Evolutionary conservation across 2,329 filamentous ascomycete species (phyloP), one percentile per base, ranked within the genome.

Genomic region (Alternaria sp.): DNA sequence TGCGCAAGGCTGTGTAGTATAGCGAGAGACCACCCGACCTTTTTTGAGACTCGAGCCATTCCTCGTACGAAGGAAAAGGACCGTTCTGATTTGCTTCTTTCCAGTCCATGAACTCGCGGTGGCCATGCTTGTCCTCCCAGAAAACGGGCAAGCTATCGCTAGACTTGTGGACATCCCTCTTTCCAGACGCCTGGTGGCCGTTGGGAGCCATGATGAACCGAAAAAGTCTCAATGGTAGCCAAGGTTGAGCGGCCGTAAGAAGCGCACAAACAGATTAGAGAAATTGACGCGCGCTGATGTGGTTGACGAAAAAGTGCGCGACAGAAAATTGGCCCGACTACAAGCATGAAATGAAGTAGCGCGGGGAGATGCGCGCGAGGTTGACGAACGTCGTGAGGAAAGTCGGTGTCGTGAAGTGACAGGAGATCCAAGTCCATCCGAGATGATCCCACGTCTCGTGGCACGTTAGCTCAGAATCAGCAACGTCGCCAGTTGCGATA

Each of bases 371-470:
- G 68, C 66, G 70, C 71, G 65, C 56, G 57, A 58, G 36, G 60
- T 61, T 53, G 56, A 50, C 54, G 62, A 44, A 51, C 50, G 66
- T 65, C 13, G 40, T 55, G 57, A 63, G 63, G 60, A 67, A 69
- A 59, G 58, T 66, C 60, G 61, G 70, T 68, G 61, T 66, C 68
- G 70, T 70, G 68, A 71, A 70, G 67, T 70, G 68, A 70, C 65
- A 67, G 66, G 49, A 65, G 65, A 65, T 63, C 68, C 63, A 75
- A 74, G 68, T 73, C 66, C 61, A 60, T 67, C 65, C 70, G 56
- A 72, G 61, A 62, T 66, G 68, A 74, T 72, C 69, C 68, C 68
- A 72, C 67, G 68, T 66, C 69, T 74, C 63, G 73, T 73, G 68
- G 66, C 71, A 74, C 71, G 64, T 74, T 71, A 72, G 69, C 63